Evolutionary conservation across 768 basidiomycete genomes (phyloP), one percentile per base, ranked within the genome.

Genomic region (Xerocomus brunneocitrinus): DNA sequence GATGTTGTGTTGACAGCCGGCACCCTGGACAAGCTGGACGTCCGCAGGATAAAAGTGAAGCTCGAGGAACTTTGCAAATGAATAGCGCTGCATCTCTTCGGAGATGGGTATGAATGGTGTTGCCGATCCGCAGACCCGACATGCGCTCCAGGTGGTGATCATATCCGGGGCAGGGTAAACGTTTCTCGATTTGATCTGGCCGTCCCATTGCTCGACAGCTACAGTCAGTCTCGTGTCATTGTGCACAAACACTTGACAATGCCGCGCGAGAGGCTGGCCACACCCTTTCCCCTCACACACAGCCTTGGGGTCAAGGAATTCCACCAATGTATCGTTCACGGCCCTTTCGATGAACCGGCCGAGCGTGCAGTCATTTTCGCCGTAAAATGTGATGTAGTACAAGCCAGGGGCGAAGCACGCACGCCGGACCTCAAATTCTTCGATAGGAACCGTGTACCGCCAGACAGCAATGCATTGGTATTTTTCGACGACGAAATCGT

Each of bases 1-100:
- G 53, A 94, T 90, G 66, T 98, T 97, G 71, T 99, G 97, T 52
- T 87, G 81, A 65, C 97, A 98, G 4, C 86, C 87, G 31, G 92
- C 91, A 8, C 89, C 91, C 61, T 84, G 87, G n/a, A 91, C 83
- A 45, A 91, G 75, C 62, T 84, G 79, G 62, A 94, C 84, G 57
- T 91, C 84, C 32, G 91, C 83, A 30, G 93, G 94, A 70, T 98
- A 97, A 70, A 98, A 98, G 65, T 93, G 89, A 27, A 95, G 82
- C 66, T 99, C 95, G 28, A 99, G 79, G 68, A 95, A 98, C 62
- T 97, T 95, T 34, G 89, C 91, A 67, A 98, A 95, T 5, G 95
- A 98, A 66, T 95, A 93, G 52, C 87, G 76, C 63, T 91, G 89
- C 79, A 95, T 93, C 67, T 95, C 93, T 61, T 91, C 87, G 2